Evolutionary conservation across 2,329 filamentous ascomycete genomes (phyloP), one percentile per base, ranked within the genome.

Genomic region (Diaporthe sp.): DNA sequence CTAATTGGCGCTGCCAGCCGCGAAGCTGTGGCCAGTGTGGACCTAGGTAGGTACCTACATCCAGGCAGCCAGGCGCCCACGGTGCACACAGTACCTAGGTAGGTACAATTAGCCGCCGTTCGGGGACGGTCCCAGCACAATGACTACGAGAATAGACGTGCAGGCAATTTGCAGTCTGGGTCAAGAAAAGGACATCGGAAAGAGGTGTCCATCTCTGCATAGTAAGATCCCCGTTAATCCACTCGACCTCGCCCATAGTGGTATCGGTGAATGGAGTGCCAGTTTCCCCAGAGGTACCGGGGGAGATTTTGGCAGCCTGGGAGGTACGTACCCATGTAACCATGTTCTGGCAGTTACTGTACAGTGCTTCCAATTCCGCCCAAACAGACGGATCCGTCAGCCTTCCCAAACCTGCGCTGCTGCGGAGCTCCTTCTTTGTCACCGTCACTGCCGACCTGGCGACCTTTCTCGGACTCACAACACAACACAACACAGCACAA

Each of bases 351-450:
- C 22, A 17, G 6, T 8, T 28, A 13, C 22, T 15, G 44, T 51
- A 25, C 44, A 67, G 28, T 49, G 42, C 60, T 63, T 13, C 58
- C 42, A 65, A 65, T 65, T 25, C 42, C 61, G 25, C 61, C 39
- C 15, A 44, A 28, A 28, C 44, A 53, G 34, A 70, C 65, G 65
- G 49, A 70, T 70, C 65, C 65, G 65, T 70, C 65, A 42, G 49
- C n/a, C 34, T 31, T 51, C 44, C 61, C 61, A 51, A 49, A 65
- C 61, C 44, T 49, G 42, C 34, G 42, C 63, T 70, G 47, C 65
- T 70, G 65, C 47, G 63, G 63, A 70, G 47, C 65, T 70, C 65
- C 47, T n/a, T 68, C 63, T 70, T 70, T 70, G 49, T 70, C 65
- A 53, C 34, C 31, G 49, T 39, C 65, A 55, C 65, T 42, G 28